phyloP scores from a whole-genome alignment of 306 rosid genomes.

The Leucaena leucocephala region DNA sequence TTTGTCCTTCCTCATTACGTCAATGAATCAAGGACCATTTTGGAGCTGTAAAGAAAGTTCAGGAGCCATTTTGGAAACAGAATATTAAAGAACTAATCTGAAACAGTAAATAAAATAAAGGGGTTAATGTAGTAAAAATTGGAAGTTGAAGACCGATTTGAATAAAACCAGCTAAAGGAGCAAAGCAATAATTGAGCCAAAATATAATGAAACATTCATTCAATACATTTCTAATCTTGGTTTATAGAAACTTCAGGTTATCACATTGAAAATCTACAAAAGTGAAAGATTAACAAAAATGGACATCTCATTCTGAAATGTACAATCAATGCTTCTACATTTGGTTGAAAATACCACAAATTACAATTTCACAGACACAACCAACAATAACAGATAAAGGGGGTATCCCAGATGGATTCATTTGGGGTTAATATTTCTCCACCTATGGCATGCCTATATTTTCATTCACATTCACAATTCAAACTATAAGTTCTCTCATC shows the following conservation, averaged over 20 bases:
- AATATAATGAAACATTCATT: neutral
- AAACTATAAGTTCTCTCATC: neutral
- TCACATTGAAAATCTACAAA: conserved; percentile 9
- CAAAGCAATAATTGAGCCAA: neutral
- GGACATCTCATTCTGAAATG: neutral
- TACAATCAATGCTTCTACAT: neutral
- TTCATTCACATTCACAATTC: neutral
- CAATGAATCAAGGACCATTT: neutral
- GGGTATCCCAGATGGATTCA: neutral
- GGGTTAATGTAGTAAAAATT: neutral
- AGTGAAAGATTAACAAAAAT: neutral
- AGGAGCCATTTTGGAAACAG: neutral
- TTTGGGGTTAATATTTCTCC: neutral
- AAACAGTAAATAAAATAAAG: neutral
- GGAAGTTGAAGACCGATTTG: neutral
- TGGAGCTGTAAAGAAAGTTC: neutral
- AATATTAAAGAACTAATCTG: neutral
- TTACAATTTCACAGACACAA: neutral
- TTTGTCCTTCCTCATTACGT: neutral
- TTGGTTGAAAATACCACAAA: neutral
- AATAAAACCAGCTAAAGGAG: too few species aligned
- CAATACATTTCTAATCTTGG: neutral
- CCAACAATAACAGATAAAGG: neutral
- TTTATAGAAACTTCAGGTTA: neutral
- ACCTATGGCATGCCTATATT: neutral